Percentiles rank a stretch among this genome's conserved stretches.
Evolutionary conservation across 73 alveolate species (phyloP).

Genomic region (Paramecium pentaurelia): DNA sequence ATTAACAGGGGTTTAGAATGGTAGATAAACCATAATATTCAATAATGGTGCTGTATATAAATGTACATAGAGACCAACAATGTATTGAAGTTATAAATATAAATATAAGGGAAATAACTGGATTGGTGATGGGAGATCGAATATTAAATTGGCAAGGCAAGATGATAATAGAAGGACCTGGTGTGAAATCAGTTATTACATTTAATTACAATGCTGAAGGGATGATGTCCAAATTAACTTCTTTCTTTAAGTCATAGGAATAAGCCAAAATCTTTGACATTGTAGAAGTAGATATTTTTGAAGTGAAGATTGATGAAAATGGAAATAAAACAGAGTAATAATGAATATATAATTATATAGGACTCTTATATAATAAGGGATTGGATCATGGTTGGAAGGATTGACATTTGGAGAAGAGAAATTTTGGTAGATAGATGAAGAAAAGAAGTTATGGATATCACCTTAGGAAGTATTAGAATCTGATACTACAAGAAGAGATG

Average conservation of each 20-base stretch:
- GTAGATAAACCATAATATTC: neutral
- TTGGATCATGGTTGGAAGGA: constrained; percentile 39
- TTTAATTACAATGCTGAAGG: constrained; percentile 32
- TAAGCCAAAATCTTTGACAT: neutral
- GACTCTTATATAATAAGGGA: neutral
- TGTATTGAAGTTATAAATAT: neutral
- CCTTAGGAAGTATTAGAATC: neutral
- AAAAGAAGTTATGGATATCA: neutral
- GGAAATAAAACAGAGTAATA: neutral
- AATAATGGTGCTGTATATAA: neutral
- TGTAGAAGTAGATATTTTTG: neutral
- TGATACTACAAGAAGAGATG: constrained; percentile 4
- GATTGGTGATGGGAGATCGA: constrained; percentile 26
- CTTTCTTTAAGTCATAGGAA: neutral
- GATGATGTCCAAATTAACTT: neutral
- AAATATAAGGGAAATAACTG: neutral
- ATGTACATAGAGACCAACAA: neutral
- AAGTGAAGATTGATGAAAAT: neutral
- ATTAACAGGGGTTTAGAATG: neutral
- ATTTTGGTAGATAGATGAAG: neutral
- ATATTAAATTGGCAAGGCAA: neutral
- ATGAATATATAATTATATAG: neutral
- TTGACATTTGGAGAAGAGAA: neutral
- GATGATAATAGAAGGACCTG: neutral
- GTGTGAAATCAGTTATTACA: neutral